Base-by-base conservation (phyloP, 2,329 filamentous ascomycete species). In the Scedosporium apiospermum region DNA sequence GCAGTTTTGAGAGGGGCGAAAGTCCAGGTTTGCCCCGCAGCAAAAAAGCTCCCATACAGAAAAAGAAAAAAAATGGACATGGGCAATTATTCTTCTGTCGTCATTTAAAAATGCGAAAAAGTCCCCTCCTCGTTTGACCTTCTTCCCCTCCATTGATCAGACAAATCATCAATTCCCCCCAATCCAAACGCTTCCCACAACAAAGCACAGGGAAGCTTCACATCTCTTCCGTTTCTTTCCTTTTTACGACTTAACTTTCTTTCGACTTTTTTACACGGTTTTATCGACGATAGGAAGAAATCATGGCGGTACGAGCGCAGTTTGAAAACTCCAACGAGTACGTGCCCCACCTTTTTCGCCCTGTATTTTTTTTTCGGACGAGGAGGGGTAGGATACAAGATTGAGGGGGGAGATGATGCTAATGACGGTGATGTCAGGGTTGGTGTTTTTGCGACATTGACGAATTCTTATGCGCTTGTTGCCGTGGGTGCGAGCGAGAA, bases 401-500 rank as follows among this genome's bases (percentile, higher is more conserved):
- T 16, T 18, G 26, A 9, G 26, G 18, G 14, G 6, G 26, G 18
- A 6, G 6, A 2, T 41, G 41, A 46, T 53, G 42, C 26, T 30
- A 34, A 61, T 30, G 23, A 53, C 6, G 14, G 44, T 41, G n/a
- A 38, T 10, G 38, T 2, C 71, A 97, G 93, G 80, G 90, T 99
- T 74, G 95, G 95, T 75, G 95, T 98, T 73, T 99, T 99, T 78
- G 80, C 93, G 65, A 96, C 91, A 65, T 89, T 99, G 74, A 99
- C 95, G 69, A 99, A 99, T 79, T 93, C 91, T 65, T 99, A 96
- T 78, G 92, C 93, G 70, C 84, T 99, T 71, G 91, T 97, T 70
- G 93, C 93, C 67, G 86, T 96, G 68, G 95, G 95, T 73, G 93
- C 91, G 70, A 96, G 91, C 72, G 93, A 97, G 82, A 98, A 98